phyloP scores from a whole-genome alignment of 164 flowering plant genomes.

The Umbellularia californica region DNA sequence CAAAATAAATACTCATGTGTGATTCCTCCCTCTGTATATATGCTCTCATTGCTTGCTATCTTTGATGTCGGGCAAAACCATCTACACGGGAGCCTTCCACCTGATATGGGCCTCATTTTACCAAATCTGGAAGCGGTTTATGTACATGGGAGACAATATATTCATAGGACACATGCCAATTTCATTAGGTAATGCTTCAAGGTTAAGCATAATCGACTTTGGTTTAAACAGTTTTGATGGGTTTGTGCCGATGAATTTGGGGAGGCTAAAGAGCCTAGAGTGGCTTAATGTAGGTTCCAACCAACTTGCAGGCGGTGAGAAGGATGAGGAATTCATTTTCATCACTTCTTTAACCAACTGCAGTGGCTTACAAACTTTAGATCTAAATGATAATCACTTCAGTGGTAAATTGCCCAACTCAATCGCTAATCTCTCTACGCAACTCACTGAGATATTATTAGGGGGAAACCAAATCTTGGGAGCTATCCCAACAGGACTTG shows the following conservation, averaged over 20 bases:
- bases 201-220: neutral
- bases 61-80: slow-evolving; percentile 3
- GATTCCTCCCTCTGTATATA: slow-evolving; percentile 25
- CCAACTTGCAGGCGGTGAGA: slow-evolving; percentile 4
- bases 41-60: slow-evolving; percentile 9
- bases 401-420: slow-evolving; percentile 27
- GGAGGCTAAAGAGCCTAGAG: neutral
- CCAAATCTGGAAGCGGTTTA: slow-evolving; percentile 8
- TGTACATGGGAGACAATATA: neutral
- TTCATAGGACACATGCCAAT: slow-evolving; percentile 10
- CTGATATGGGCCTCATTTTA: slow-evolving; percentile 18
- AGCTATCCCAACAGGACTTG: slow-evolving; percentile 28
- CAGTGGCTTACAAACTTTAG: slow-evolving; percentile 7
- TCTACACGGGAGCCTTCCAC: slow-evolving; percentile 25
- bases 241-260: slow-evolving; percentile 1
- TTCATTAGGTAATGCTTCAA: slow-evolving; percentile 10
- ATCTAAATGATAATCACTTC: slow-evolving; percentile 6
- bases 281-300: neutral
- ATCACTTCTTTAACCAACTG: slow-evolving; percentile 17
- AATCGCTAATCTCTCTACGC: slow-evolving; percentile 27
- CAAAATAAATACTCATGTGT: slow-evolving; percentile 16
- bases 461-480: slow-evolving; percentile 25
- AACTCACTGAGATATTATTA: neutral
- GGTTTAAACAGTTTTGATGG: slow-evolving; percentile 3
- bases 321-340: slow-evolving; percentile 16